phyloP scores from a whole-genome alignment of 345 rosid species.

The Euphorbia lathyris region DNA sequence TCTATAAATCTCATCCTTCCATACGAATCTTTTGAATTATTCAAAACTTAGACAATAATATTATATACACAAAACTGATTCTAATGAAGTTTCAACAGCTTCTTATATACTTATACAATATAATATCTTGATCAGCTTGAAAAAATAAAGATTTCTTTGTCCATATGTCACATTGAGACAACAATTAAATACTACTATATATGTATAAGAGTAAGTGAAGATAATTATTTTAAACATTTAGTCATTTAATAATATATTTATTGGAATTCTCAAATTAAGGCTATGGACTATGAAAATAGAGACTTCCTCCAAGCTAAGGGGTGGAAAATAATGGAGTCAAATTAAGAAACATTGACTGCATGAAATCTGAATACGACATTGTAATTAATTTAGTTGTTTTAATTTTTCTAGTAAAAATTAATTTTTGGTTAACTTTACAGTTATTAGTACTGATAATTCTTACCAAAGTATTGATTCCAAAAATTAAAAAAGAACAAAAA shows the following conservation, averaged over 20 bases:
- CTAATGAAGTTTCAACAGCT: conserved; percentile 40
- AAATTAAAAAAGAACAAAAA: too few species aligned
- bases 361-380: too few species aligned
- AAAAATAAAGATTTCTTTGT: conserved; percentile 24
- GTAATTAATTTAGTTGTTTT: too few species aligned
- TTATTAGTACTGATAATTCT: too few species aligned
- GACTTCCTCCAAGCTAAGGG: too few species aligned
- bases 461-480: too few species aligned
- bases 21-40: not conserved
- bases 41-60: not conserved
- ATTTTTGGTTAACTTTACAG: too few species aligned
- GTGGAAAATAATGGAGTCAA: too few species aligned
- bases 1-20: not conserved
- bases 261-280: not conserved
- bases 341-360: too few species aligned
- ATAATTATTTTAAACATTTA: not conserved
- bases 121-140: conserved; percentile 15
- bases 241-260: not conserved
- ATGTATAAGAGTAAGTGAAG: not conserved
- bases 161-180: conserved; percentile 32
- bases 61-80: conserved; percentile 24
- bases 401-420: too few species aligned
- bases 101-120: conserved; percentile 4
- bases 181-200: not conserved
- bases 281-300: not conserved